These are phyloP conservation scores for Zygosaccharomyces rouxii DNA, from an alignment of 805 yeast genomes.

Conservation along the genomic window DNA sequence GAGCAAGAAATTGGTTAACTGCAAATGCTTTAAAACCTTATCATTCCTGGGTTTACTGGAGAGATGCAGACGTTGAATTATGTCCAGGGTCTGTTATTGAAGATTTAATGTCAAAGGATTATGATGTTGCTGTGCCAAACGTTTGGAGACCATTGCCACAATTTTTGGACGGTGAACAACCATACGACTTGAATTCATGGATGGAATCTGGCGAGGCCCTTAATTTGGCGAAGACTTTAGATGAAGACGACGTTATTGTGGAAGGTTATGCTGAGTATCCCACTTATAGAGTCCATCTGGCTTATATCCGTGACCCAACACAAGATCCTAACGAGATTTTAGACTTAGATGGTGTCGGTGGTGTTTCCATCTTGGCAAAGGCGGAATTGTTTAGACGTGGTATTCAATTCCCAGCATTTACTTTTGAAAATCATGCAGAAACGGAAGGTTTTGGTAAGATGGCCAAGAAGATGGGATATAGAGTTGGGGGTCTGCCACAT, in stretches of 20 bases:
- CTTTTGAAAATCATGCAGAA: slow-evolving; percentile 81
- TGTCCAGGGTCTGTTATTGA: slow-evolving; percentile 74
- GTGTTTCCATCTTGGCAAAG: slow-evolving; percentile 73
- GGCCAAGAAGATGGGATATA: slow-evolving; percentile 72
- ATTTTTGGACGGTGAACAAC: slow-evolving; percentile 76
- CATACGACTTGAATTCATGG: slow-evolving; percentile 97
- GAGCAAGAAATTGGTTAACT: slow-evolving; percentile 81
- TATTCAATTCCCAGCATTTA: slow-evolving; percentile 79
- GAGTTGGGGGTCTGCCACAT: slow-evolving; percentile 85
- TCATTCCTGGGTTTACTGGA: slow-evolving; percentile 90
- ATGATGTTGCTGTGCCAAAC: slow-evolving; percentile 75
- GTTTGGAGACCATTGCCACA: slow-evolving; percentile 97
- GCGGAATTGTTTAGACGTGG: slow-evolving; percentile 74
- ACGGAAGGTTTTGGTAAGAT: slow-evolving; percentile 85
- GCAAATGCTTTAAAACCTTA: slow-evolving; percentile 71
- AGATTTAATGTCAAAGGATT: slow-evolving; percentile 63
- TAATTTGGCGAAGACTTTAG: slow-evolving; percentile 56
- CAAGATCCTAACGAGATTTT: slow-evolving; percentile 63
- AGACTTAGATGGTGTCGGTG: slow-evolving; percentile 81
- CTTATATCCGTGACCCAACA: slow-evolving; percentile 57
- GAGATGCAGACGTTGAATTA: slow-evolving; percentile 83
- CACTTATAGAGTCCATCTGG: slow-evolving; percentile 79
- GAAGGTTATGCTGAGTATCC: slow-evolving; percentile 87
- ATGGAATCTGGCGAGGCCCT: slow-evolving; percentile 77
- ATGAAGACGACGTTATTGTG: slow-evolving; percentile 81